Percentiles rank a stretch among this genome's conserved stretches.
phyloP scores from a whole-genome alignment of 2,329 filamentous ascomycete species.

The Drechslera avenae region DNA sequence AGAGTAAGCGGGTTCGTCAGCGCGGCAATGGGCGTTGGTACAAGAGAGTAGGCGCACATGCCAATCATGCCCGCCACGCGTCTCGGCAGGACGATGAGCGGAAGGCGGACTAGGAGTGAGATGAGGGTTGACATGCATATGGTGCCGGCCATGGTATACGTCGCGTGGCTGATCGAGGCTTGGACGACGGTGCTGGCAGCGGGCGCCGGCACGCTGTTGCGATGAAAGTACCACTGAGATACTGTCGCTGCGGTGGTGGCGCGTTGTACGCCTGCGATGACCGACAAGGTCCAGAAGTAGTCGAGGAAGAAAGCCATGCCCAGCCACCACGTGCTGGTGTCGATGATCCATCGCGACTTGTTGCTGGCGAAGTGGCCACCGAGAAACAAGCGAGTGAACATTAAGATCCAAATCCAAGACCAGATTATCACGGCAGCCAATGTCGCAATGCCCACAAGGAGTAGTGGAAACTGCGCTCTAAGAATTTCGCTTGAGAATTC shows the following conservation, averaged over 20 bases:
- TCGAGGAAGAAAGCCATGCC: conserved; percentile 90
- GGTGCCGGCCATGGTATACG: conserved; percentile 87
- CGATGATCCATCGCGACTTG: conserved; percentile 73
- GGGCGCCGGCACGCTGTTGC: conserved; percentile 77
- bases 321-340: conserved; percentile 90
- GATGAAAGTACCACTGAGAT: conserved; percentile 99
- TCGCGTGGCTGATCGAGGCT: conserved; percentile 80
- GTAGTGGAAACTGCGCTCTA: conserved; percentile 78
- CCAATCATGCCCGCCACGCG: conserved; percentile 72
- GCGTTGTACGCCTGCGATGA: conserved; percentile 86
- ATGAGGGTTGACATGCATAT: conserved; percentile 87
- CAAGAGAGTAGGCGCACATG: conserved; percentile 75
- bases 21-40: conserved; percentile 83
- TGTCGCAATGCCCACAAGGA: conserved; percentile 80
- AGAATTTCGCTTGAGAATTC: conserved; percentile 92
- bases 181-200: conserved; percentile 80
- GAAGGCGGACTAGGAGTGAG: conserved; percentile 79
- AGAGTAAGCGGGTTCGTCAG: conserved; percentile 90
- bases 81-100: conserved; percentile 80
- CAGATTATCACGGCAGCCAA: conserved; percentile 78
- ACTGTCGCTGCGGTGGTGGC: conserved; percentile 93
- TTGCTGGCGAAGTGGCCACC: conserved; percentile 75
- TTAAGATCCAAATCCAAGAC: conserved; percentile 95
- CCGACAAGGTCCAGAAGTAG: conserved; percentile 91
- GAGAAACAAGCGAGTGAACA: conserved; percentile 95